Evolutionary conservation across 257 asterid genomes (phyloP).

Genomic region (Capsicum pubescens): DNA sequence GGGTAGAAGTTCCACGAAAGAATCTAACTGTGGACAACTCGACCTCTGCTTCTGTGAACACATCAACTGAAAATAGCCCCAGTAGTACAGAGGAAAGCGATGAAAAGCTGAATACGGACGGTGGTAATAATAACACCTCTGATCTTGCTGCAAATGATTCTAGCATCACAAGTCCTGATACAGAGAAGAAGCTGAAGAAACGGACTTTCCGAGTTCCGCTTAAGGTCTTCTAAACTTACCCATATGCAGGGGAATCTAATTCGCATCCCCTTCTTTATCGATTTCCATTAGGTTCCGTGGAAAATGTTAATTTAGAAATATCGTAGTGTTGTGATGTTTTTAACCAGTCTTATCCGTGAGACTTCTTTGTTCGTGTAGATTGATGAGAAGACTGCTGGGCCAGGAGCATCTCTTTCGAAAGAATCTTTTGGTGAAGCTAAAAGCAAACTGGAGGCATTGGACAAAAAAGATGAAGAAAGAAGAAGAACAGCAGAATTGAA

Average conservation of each 20-base stretch:
- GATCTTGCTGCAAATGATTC: conserved; percentile 54
- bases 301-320: not conserved
- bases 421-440: conserved; percentile 70
- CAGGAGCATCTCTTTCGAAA: conserved; percentile 80
- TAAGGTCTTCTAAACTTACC: conserved; percentile 54
- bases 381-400: conserved; percentile 79
- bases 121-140: conserved; percentile 47
- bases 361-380: conserved; percentile 53
- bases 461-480: conserved; percentile 94
- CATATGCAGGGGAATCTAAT: conserved; percentile 1
- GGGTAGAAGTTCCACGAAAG: conserved; percentile 96
- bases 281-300: not conserved
- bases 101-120: conserved; percentile 54
- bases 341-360: conserved; percentile 27
- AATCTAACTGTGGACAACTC: conserved; percentile 83
- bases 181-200: conserved; percentile 89
- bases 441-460: conserved; percentile 72
- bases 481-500: conserved; percentile 95
- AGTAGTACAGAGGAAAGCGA: conserved; percentile 60
- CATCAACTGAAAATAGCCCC: conserved; percentile 55
- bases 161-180: conserved; percentile 58
- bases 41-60: conserved; percentile 66
- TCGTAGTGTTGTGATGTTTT: not conserved
- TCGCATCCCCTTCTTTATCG: conserved; percentile 4
- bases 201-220: conserved; percentile 88